These are phyloP conservation scores for Phytophthora citrophthora DNA, from an alignment of 352 stramenopile species.

Conservation along the genomic window DNA sequence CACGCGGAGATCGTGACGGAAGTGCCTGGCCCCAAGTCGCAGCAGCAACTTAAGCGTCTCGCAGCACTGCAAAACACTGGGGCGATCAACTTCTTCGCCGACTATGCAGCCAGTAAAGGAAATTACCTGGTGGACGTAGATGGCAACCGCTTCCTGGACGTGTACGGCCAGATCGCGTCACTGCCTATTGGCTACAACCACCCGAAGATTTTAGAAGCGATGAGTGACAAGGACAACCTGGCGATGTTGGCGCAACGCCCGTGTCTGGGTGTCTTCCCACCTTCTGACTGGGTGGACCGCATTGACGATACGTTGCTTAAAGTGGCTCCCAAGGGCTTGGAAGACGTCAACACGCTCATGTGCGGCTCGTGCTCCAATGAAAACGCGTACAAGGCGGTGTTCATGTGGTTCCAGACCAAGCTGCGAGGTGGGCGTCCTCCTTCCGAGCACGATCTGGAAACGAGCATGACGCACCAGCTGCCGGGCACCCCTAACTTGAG, in stretches of 20 bases:
- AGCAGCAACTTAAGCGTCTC: slow-evolving; percentile 58
- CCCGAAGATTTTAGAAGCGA: slow-evolving; percentile 68
- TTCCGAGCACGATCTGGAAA: slow-evolving; percentile 68
- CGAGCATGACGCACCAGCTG: slow-evolving; percentile 71
- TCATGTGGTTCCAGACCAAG: slow-evolving; percentile 89
- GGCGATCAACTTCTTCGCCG: slow-evolving; percentile 79
- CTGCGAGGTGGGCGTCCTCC: slow-evolving; percentile 61
- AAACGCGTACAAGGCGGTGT: slow-evolving; percentile 89
- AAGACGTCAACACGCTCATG: slow-evolving; percentile 87
- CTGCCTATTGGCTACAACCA: slow-evolving; percentile 90
- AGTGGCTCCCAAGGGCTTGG: slow-evolving; percentile 58
- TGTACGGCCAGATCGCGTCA: slow-evolving; percentile 88
- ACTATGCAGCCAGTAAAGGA: slow-evolving; percentile 75
- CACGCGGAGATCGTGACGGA: slow-evolving; percentile 59
- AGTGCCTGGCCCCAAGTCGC: slow-evolving; percentile 74
- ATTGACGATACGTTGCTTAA: slow-evolving; percentile 68
- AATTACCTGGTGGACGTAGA: slow-evolving; percentile 90
- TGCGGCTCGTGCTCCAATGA: slow-evolving; percentile 89
- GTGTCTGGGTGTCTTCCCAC: slow-evolving; percentile 79
- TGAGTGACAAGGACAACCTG: slow-evolving; percentile 68
- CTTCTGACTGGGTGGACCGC: slow-evolving; percentile 75
- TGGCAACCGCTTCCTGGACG: slow-evolving; percentile 83
- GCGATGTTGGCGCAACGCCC: slow-evolving; percentile 75
- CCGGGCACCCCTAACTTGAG: slow-evolving; percentile 76
- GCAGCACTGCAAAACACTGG: slow-evolving; percentile 67